Evolutionary conservation across 2,329 filamentous ascomycete genomes (phyloP), one percentile per base, ranked within the genome.

Genomic region (Sporothrix globosa): DNA sequence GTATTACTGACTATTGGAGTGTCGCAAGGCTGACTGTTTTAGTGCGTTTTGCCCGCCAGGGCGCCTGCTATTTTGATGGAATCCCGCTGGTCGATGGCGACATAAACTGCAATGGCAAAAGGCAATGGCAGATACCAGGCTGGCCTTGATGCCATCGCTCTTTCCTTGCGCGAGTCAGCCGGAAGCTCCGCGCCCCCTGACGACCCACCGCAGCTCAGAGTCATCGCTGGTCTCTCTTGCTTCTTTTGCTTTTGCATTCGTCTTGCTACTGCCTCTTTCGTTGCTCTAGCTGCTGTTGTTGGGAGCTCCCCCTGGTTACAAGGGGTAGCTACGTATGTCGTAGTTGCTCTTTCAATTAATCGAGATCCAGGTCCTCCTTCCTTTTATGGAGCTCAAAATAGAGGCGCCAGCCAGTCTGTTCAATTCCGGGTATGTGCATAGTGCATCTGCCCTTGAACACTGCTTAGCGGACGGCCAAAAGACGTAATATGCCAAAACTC

Each of bases 21-120:
- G 44, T 61, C 65, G 50, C 63, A 72, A 69, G 71, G 71, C 71
- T 72, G 71, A 65, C 41, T 21, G 48, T 44, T 61, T 63, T 72
- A 68, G 69, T 24, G 63, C 63, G n/a, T 17, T 63, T 19, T 53
- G 34, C 41, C 48, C 17, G 21, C 60, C 60, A 27, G 13, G n/a
- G 56, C 54, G 54, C 7, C 39, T 44, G 56, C 39, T 21, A 2
- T 17, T 48, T 27, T 67, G 70, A 68, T 67, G 70, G 53, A 66
- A 71, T 71, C 5, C 58, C 50, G 71, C 66, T 69, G 44, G 54
- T 14, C 14, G 53, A 72, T 72, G 71, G 71, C 71, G 71, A 71
- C 71, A 72, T 72, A 44, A 52, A 53, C 34, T 13, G 39, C 39
- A 58, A 68, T 34, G 14, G 65, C 34, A 67, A 24, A n/a, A 46